Evolutionary conservation across 768 basidiomycete genomes (phyloP).

Genomic region (Mrakia blollopis): DNA sequence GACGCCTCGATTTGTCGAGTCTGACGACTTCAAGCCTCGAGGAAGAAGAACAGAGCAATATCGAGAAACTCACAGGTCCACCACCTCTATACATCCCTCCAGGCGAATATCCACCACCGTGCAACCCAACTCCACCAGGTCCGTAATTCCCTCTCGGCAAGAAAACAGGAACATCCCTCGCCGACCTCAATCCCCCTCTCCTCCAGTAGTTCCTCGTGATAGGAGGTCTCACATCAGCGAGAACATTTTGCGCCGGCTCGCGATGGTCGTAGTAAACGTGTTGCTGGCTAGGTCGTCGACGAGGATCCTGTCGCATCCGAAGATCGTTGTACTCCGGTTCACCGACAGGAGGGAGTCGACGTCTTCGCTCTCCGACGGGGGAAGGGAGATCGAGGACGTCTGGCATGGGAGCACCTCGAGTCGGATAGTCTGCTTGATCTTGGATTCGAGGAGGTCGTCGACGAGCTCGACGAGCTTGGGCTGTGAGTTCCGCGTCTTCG

Average conservation of each 20-base stretch:
- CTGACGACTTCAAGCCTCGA: no score
- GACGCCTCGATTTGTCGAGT: background rate
- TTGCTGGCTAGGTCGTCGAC: background rate
- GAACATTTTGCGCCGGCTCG: background rate
- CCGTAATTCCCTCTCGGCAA: background rate
- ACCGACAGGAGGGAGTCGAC: background rate
- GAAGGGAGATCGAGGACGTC: constrained; percentile 1
- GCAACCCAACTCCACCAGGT: background rate
- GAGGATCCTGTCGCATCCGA: background rate
- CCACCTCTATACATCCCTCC: background rate
- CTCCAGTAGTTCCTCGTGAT: constrained; percentile 10
- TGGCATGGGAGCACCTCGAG: background rate
- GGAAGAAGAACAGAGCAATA: background rate
- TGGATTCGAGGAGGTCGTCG: background rate
- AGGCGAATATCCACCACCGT: background rate
- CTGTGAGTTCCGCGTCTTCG: constrained; percentile 1
- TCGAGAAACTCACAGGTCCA: background rate
- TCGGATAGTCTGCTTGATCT: background rate
- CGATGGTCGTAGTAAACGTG: background rate
- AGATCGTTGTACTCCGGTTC: constrained; percentile 3
- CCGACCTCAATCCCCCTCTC: background rate
- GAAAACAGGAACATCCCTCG: background rate
- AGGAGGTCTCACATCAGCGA: background rate
- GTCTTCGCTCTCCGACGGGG: background rate
- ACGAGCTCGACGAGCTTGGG: constrained; percentile 1